Evolutionary conservation across 1,139 yeast genomes (phyloP).

Genomic region (Ogataea hybrid): DNA sequence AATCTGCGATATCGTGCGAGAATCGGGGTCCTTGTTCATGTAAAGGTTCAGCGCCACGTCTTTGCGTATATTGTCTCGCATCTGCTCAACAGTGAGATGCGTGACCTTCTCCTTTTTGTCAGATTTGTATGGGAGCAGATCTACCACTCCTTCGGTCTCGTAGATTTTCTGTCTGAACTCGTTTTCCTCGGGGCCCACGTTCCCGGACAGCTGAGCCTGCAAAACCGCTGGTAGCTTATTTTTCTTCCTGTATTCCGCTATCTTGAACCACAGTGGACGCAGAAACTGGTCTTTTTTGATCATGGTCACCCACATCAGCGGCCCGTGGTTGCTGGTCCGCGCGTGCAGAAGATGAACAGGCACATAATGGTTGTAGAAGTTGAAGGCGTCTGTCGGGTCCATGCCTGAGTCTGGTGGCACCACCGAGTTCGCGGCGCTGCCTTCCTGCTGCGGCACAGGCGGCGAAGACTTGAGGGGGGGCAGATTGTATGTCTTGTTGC

Average conservation of each 20-base stretch:
- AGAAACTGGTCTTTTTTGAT: slow-evolving; percentile 47
- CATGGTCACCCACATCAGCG: slow-evolving; percentile 48
- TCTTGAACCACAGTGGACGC: slow-evolving; percentile 33
- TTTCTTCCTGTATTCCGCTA: slow-evolving; percentile 32
- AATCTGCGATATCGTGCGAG: slow-evolving; percentile 36
- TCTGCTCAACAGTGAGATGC: neutral
- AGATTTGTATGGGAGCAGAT: slow-evolving; percentile 26
- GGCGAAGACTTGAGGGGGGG: slow-evolving; percentile 1
- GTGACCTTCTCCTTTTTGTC: slow-evolving; percentile 3
- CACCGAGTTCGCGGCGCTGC: neutral
- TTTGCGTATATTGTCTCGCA: neutral
- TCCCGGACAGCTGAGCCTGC: slow-evolving; percentile 9
- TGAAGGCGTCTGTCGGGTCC: slow-evolving; percentile 29
- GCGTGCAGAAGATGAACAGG: slow-evolving; percentile 41
- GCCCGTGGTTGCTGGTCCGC: slow-evolving; percentile 45
- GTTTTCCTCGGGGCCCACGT: slow-evolving; percentile 22
- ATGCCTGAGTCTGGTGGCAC: slow-evolving; percentile 13
- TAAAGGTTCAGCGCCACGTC: slow-evolving; percentile 4
- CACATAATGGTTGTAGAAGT: slow-evolving; percentile 43
- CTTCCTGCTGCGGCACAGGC: neutral
- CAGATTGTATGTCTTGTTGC: neutral
- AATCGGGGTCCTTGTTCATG: slow-evolving; percentile 24
- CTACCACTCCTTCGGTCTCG: slow-evolving; percentile 37
- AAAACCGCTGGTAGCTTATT: slow-evolving; percentile 17
- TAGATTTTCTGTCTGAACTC: slow-evolving; percentile 32